Conservation (phyloP, 106 monocot species). For the Agapanthus africanus region DNA sequence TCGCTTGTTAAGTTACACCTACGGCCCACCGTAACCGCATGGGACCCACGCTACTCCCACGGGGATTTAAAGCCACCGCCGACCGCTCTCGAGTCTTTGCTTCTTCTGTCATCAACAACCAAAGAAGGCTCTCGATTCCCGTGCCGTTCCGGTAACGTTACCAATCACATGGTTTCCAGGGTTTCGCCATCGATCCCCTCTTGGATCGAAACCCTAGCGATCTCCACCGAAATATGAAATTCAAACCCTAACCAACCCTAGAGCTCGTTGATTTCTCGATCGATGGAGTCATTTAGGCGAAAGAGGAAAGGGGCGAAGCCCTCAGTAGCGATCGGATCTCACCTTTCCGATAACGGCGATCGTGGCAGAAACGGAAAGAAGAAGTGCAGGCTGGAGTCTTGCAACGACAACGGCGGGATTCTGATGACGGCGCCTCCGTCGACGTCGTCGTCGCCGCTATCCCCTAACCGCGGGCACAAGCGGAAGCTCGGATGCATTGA, state of each 20-base stretch:
- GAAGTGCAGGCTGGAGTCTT: slow-evolving; percentile 24
- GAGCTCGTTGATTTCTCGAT: too few relatives aligned
- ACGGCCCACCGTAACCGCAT: neutral
- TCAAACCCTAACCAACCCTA: neutral
- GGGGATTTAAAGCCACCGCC: neutral
- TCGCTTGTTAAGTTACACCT: neutral
- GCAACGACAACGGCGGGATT: slow-evolving; percentile 9
- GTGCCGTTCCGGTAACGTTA: neutral
- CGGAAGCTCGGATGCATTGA: slow-evolving; percentile 87
- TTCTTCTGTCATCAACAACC: neutral
- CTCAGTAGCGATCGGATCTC: slow-evolving; percentile 14
- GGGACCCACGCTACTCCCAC: neutral
- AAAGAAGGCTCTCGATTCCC: neutral
- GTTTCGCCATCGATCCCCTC: neutral
- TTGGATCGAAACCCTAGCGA: neutral
- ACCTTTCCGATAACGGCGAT: slow-evolving; percentile 15
- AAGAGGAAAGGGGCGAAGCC: slow-evolving; percentile 40
- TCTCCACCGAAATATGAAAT: neutral
- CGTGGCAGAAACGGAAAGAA: slow-evolving; percentile 22
- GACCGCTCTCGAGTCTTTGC: neutral
- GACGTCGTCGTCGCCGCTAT: slow-evolving; percentile 29
- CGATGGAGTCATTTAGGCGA: slow-evolving; percentile 29
- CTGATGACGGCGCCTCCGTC: slow-evolving; percentile 56
- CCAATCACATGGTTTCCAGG: neutral
- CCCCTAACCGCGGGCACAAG: slow-evolving; percentile 62